phyloP scores from a whole-genome alignment of 208 protist species.

The Trypanosoma rangeli region DNA sequence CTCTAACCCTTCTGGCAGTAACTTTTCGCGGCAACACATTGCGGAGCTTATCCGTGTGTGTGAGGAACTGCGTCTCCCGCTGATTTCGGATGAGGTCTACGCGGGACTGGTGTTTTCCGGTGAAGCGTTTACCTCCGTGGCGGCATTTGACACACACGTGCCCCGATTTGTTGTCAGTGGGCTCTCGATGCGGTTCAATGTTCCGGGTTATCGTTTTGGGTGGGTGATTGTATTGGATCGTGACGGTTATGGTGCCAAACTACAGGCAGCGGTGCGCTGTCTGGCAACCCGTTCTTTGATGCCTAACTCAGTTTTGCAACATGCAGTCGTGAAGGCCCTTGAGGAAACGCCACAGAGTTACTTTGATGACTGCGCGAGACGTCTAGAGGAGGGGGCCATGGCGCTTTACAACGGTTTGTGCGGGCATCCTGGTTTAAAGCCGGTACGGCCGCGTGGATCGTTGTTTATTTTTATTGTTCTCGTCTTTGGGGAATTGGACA shows the following conservation, averaged over 20 bases:
- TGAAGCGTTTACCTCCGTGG: constrained; percentile 71
- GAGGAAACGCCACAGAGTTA: constrained; percentile 54
- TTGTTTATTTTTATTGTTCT: constrained; percentile 93
- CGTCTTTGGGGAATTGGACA: constrained; percentile 59
- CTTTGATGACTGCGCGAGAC: constrained; percentile 33
- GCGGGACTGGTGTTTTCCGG: constrained; percentile 89
- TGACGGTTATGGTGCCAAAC: constrained; percentile 42
- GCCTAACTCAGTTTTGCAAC: constrained; percentile 87
- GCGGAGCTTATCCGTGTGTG: constrained; percentile 80
- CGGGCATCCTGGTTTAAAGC: constrained; percentile 40
- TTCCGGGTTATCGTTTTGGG: constrained; percentile 93
- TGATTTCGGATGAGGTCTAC: constrained; percentile 96
- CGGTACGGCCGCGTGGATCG: constrained; percentile 75
- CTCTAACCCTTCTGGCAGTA: constrained; percentile 95
- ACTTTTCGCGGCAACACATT: constrained; percentile 86
- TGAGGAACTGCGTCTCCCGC: constrained; percentile 80
- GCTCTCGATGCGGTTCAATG: constrained; percentile 90
- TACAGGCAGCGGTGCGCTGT: constrained; percentile 42
- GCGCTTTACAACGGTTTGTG: constrained; percentile 27
- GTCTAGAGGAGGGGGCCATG: constrained; percentile 56
- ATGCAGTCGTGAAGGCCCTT: constrained; percentile 72
- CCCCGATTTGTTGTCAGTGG: constrained; percentile 87
- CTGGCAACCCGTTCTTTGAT: constrained; percentile 78
- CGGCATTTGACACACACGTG: constrained; percentile 77
- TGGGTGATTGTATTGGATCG: constrained; percentile 86